These are phyloP conservation scores for Cladophialophora yegresii DNA, from an alignment of 2,329 filamentous ascomycete species.

Conservation along the genomic window DNA sequence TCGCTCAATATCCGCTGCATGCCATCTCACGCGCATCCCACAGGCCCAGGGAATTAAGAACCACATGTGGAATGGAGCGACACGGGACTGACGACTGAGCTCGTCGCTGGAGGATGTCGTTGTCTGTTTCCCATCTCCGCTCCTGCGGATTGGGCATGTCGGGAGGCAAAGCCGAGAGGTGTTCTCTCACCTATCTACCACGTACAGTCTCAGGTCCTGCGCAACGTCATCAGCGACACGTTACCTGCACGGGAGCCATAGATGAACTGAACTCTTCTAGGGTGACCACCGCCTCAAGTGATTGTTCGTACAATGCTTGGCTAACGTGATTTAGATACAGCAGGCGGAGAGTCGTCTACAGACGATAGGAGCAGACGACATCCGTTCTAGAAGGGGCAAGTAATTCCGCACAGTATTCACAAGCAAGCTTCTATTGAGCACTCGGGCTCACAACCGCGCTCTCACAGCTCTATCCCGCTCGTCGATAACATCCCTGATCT, in stretches of 20 bases:
- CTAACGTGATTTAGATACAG: neutral
- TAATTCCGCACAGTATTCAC: neutral
- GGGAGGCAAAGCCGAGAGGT: neutral
- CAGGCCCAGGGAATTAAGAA: neutral
- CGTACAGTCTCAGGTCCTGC: neutral
- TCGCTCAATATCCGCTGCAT: neutral
- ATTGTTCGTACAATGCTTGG: neutral
- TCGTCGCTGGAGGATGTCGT: neutral
- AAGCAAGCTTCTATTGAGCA: neutral
- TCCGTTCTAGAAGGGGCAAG: neutral
- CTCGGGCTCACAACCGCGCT: conserved; percentile 16
- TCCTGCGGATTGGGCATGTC: neutral
- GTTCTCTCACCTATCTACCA: neutral
- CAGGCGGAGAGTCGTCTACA: neutral
- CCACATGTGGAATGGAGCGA: neutral
- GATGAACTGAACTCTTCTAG: neutral
- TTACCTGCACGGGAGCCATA: neutral
- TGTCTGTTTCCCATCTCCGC: neutral
- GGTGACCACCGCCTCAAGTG: neutral
- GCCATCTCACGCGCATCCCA: neutral
- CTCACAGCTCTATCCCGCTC: conserved; percentile 21
- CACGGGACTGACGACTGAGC: neutral
- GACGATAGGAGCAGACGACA: neutral
- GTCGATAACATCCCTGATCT: conserved; percentile 25
- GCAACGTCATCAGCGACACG: neutral